Conservation (phyloP, 106 monocot species). For the Dendrobium nobile region DNA sequence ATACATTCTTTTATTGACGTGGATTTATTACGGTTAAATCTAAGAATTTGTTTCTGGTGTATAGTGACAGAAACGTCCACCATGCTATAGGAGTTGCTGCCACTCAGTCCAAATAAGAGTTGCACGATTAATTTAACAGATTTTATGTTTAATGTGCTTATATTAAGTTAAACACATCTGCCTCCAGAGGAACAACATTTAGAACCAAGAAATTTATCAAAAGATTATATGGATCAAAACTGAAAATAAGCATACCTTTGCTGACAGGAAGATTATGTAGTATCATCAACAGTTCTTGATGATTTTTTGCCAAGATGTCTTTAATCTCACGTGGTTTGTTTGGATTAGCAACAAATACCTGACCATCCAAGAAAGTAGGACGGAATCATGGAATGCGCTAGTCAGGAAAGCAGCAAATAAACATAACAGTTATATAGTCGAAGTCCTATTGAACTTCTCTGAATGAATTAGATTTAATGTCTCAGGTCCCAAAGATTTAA, state of each 20-base stretch:
- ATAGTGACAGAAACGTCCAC: neutral
- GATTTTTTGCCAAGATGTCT: constrained; percentile 37
- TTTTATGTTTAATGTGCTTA: neutral
- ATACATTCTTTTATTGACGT: too few species aligned
- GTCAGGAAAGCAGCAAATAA: neutral
- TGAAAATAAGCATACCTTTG: constrained; percentile 33
- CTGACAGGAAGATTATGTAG: constrained; percentile 52
- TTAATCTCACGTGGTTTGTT: constrained; percentile 52
- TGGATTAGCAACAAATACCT: constrained; percentile 82
- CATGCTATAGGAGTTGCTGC: neutral
- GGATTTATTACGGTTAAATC: neutral
- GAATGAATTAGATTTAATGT: neutral
- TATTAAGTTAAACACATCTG: neutral
- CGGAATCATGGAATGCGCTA: neutral
- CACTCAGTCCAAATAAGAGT: neutral
- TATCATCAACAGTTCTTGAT: constrained; percentile 38
- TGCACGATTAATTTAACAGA: neutral
- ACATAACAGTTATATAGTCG: neutral
- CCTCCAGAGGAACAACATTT: neutral
- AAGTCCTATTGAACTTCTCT: neutral
- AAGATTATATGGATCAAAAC: neutral
- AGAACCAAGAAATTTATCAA: neutral
- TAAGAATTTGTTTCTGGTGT: neutral
- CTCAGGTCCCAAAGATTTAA: neutral
- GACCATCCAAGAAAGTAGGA: neutral